phyloP scores from a whole-genome alignment of 2,329 filamentous ascomycete genomes.

The Phialemoniopsis sp. region DNA sequence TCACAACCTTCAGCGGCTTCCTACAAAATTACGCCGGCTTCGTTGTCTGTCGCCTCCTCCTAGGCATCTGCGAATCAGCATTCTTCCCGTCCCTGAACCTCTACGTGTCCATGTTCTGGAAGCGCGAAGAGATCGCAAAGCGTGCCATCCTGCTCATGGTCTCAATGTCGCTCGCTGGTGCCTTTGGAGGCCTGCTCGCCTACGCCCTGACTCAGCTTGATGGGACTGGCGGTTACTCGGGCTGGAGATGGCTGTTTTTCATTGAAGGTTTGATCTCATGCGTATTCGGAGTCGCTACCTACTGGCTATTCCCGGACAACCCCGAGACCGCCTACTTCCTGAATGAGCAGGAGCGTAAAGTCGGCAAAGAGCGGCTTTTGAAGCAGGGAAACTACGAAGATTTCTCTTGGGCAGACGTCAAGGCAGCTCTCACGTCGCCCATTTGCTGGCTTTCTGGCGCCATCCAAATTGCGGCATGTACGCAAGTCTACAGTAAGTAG shows the following conservation, averaged over 20 bases:
- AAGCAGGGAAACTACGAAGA: conserved; percentile 5
- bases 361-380: conserved; percentile 1
- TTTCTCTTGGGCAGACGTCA: conserved; percentile 2
- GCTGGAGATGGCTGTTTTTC: conserved; percentile 9
- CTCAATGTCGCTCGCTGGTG: conserved; percentile 6
- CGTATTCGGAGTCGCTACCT: background rate
- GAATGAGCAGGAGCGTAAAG: conserved; percentile 4
- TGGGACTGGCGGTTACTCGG: background rate
- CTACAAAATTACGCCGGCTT: conserved; percentile 50
- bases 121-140: conserved; percentile 5
- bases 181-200: conserved; percentile 6
- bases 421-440: background rate
- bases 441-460: conserved; percentile 4
- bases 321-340: conserved; percentile 7
- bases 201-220: conserved; percentile 5
- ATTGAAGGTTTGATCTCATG: conserved; percentile 9
- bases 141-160: conserved; percentile 4
- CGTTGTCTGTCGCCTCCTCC: conserved; percentile 51
- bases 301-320: conserved; percentile 5
- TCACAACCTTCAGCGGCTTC: conserved; percentile 55
- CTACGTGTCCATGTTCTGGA: conserved; percentile 26
- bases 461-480: no score
- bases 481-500: no score
- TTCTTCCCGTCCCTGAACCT: conserved; percentile 55
- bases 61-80: conserved; percentile 56